These are phyloP conservation scores for Colletotrichum sp. DNA, from an alignment of 2,329 filamentous ascomycete genomes.

Conservation along the genomic window DNA sequence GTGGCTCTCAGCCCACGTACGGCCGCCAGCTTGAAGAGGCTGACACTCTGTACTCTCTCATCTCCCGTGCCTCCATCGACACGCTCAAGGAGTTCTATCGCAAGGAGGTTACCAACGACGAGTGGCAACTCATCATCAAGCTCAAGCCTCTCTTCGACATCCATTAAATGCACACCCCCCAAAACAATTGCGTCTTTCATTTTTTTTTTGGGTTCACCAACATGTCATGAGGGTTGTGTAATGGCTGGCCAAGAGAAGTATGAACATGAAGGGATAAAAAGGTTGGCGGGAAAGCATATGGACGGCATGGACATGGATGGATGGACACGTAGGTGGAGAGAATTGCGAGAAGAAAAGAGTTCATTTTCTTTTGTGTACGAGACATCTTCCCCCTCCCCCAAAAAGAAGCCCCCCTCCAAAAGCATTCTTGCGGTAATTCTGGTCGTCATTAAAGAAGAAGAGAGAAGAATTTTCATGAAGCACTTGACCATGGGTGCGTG, in stretches of 20 bases:
- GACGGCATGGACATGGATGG: background rate
- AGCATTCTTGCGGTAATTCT: background rate
- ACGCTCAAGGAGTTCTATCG: constrained; percentile 96
- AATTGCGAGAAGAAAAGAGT: constrained; percentile 6
- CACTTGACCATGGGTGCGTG: background rate
- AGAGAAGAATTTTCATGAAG: background rate
- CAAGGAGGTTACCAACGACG: constrained; percentile 84
- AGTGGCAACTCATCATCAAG: constrained; percentile 95
- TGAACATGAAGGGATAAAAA: background rate
- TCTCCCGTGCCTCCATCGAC: constrained; percentile 89
- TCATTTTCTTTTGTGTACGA: background rate
- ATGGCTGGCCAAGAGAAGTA: background rate
- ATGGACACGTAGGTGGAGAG: background rate
- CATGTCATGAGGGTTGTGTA: background rate
- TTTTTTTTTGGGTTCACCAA: background rate
- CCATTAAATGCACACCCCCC: constrained; percentile 50
- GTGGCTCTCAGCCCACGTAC: constrained; percentile 88
- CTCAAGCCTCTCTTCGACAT: constrained; percentile 95
- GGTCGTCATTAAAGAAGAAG: background rate
- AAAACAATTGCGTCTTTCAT: background rate
- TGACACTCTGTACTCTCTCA: constrained; percentile 85
- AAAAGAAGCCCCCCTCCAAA: background rate
- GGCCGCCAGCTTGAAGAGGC: constrained; percentile 94
- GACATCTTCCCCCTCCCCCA: background rate
- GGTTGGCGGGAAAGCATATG: background rate